Conservation (phyloP, 2,329 filamentous ascomycete genomes). For the Metarhizium humberi region DNA sequence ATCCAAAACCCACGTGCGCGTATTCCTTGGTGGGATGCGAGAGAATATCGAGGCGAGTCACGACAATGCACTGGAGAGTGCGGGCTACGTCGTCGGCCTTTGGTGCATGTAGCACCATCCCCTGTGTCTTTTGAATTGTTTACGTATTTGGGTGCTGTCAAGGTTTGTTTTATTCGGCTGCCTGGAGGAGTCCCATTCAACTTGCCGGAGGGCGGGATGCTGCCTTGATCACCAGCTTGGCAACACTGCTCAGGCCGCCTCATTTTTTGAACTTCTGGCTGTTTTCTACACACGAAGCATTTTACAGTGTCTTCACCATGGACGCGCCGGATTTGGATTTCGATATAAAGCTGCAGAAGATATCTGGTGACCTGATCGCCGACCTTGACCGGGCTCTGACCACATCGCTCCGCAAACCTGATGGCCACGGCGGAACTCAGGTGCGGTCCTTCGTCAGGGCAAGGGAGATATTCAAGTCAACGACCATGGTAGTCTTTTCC, state of each 20-base stretch:
- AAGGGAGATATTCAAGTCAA: conserved; percentile 38
- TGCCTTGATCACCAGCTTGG: no score
- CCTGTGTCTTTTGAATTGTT: no score
- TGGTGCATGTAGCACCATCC: not conserved
- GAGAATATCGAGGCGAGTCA: not conserved
- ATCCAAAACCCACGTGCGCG: not conserved
- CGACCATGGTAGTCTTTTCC: conserved; percentile 29
- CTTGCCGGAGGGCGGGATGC: not conserved
- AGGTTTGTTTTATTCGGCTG: no score
- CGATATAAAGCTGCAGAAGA: conserved; percentile 53
- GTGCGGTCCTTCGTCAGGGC: conserved; percentile 41
- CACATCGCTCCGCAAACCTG: conserved; percentile 42
- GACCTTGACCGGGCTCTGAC: conserved; percentile 46
- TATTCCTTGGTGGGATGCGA: not conserved
- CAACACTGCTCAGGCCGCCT: not conserved
- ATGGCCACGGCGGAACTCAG: conserved; percentile 30
- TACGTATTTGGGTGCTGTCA: no score
- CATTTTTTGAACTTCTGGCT: not conserved
- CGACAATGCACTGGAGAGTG: not conserved
- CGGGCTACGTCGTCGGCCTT: not conserved
- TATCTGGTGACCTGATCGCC: conserved; percentile 47
- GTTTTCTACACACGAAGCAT: not conserved
- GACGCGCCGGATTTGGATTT: conserved; percentile 51
- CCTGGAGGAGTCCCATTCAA: not conserved
- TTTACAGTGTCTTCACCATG: conserved; percentile 29